Percentiles rank a stretch among this genome's conserved stretches.
phyloP scores from a whole-genome alignment of 495 filamentous ascomycete genomes.

The Hyaloscypha variabilis region DNA sequence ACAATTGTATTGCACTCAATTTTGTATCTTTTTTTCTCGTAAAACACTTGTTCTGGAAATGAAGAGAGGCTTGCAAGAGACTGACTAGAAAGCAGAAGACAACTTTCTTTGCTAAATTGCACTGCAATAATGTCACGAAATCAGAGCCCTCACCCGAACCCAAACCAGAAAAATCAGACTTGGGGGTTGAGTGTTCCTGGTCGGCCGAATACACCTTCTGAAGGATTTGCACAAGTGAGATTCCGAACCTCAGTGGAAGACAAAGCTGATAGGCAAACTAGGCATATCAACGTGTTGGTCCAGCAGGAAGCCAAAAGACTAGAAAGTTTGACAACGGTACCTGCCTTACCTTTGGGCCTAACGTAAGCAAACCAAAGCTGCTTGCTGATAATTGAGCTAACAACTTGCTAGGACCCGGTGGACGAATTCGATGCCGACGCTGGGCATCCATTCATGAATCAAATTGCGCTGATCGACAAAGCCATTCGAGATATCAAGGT shows the following conservation, averaged over 20 bases:
- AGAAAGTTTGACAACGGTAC: slow-evolving; percentile 26
- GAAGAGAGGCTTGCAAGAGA: background rate
- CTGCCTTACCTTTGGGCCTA: slow-evolving; percentile 25
- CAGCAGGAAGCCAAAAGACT: slow-evolving; percentile 4
- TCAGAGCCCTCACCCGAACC: background rate
- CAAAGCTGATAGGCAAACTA: slow-evolving; percentile 1
- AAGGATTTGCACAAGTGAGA: slow-evolving; percentile 28
- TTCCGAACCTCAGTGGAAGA: background rate
- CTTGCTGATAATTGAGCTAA: slow-evolving; percentile 14
- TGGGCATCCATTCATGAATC: slow-evolving; percentile 24
- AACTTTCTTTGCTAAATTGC: background rate
- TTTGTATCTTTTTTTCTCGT: too few species aligned
- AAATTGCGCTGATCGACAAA: slow-evolving; percentile 22
- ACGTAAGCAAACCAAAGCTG: slow-evolving; percentile 17
- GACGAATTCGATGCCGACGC: slow-evolving; percentile 15
- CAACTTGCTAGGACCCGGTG: slow-evolving; percentile 22
- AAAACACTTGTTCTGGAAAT: background rate
- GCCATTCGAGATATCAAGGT: slow-evolving; percentile 23
- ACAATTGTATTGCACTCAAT: background rate
- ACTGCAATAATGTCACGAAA: background rate
- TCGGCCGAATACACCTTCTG: slow-evolving; percentile 26
- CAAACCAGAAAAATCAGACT: background rate
- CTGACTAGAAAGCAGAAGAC: background rate
- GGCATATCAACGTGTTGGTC: slow-evolving; percentile 22
- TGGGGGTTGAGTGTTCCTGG: slow-evolving; percentile 30